Conservation (phyloP, 2,329 filamentous ascomycete genomes). For the Fusarium solani-melongenae region DNA sequence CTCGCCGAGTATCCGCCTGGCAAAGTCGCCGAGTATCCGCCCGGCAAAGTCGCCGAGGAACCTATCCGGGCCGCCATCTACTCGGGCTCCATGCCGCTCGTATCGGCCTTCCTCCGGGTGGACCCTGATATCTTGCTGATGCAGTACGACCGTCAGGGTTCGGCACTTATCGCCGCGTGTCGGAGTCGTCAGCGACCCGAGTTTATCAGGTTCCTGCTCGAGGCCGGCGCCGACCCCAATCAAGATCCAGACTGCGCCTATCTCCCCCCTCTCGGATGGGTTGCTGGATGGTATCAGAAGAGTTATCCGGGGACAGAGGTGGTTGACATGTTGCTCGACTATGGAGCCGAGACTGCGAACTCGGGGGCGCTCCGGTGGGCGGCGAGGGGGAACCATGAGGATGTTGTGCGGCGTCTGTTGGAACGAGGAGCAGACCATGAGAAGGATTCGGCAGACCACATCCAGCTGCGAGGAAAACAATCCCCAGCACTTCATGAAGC, state of each 20-base stretch:
- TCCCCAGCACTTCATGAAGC: not conserved
- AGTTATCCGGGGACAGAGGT: not conserved
- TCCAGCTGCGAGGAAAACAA: no score
- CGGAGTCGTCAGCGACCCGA: conserved; percentile 6
- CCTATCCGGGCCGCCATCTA: conserved; percentile 9
- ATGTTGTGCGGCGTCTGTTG: not conserved
- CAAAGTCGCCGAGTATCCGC: conserved; percentile 8
- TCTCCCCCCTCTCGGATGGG: not conserved
- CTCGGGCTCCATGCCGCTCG: conserved; percentile 17
- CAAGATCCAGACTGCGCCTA: not conserved
- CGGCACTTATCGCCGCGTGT: conserved; percentile 23
- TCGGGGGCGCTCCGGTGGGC: not conserved
- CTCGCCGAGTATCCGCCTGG: not conserved
- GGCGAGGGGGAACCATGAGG: not conserved
- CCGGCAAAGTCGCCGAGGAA: conserved; percentile 6
- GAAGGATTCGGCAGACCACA: not conserved
- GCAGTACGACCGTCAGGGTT: conserved; percentile 15
- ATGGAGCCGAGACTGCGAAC: not conserved
- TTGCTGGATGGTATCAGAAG: not conserved
- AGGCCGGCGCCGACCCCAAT: conserved; percentile 24
- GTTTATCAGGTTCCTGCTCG: conserved; percentile 17
- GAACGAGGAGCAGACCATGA: not conserved
- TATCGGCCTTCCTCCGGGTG: conserved; percentile 2
- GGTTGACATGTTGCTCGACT: not conserved
- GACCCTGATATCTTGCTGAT: conserved; percentile 20